Conservation (phyloP, 129 eudicot genomes). For the Tagetes erecta region DNA sequence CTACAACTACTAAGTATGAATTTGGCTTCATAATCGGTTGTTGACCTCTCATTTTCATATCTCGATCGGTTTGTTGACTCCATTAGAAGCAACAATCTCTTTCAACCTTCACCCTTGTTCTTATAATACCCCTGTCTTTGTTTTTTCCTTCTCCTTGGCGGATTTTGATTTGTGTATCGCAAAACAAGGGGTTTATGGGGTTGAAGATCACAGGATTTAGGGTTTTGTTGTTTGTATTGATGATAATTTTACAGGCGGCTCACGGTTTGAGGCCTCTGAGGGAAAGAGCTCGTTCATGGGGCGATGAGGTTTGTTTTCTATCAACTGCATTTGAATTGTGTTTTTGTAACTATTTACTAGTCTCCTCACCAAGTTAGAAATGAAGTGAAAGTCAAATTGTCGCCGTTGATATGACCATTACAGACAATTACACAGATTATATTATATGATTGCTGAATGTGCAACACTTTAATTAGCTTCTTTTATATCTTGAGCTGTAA, state of each 20-base stretch:
- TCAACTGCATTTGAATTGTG: too few species aligned
- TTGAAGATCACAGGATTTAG: slow-evolving; percentile 34
- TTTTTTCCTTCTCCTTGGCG: slow-evolving; percentile 21
- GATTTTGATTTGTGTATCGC: slow-evolving; percentile 17
- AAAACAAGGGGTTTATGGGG: slow-evolving; percentile 22
- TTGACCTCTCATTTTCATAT: slow-evolving; percentile 51
- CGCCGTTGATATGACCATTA: too few species aligned
- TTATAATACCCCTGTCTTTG: too few species aligned
- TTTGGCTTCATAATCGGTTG: slow-evolving; percentile 31
- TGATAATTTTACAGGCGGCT: slow-evolving; percentile 41
- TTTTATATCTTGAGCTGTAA: too few species aligned
- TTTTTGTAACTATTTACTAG: too few species aligned
- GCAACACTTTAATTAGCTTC: too few species aligned
- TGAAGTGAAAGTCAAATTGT: too few species aligned
- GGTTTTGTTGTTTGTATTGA: slow-evolving; percentile 42
- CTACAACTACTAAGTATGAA: too few species aligned
- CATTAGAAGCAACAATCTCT: slow-evolving; percentile 48
- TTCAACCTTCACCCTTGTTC: not conserved
- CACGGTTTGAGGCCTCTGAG: slow-evolving; percentile 70
- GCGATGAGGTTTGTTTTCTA: slow-evolving; percentile 72
- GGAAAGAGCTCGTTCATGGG: slow-evolving; percentile 72
- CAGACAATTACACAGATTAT: too few species aligned
- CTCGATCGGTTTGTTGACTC: slow-evolving; percentile 25
- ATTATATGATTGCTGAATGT: too few species aligned
- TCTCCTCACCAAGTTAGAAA: too few species aligned